phyloP scores from a whole-genome alignment of 805 yeast genomes.

The Lachancea cidri region DNA sequence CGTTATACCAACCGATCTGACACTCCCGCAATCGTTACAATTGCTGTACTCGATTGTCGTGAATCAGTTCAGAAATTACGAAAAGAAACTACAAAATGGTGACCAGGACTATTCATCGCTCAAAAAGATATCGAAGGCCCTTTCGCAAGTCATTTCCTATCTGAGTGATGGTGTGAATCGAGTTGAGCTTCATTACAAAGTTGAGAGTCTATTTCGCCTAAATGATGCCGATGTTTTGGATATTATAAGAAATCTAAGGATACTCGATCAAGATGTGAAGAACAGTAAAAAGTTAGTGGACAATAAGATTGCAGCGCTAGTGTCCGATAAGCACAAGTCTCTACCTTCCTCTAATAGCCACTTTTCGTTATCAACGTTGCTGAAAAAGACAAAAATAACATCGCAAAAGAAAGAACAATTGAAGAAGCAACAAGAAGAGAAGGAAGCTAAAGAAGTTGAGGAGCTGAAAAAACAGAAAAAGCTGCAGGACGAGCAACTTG shows the following conservation, averaged over 20 bases:
- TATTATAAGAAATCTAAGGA: conserved; percentile 23
- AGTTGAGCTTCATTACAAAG: conserved; percentile 13
- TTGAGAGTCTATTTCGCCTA: conserved; percentile 1
- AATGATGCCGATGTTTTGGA: conserved; percentile 13
- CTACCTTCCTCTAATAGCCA: conserved; percentile 3
- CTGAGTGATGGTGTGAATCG: conserved; percentile 23
- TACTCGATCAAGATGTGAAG: conserved; percentile 28
- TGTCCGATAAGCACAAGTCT: conserved; percentile 1
- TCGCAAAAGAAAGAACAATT: conserved; percentile 7
- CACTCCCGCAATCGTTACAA: conserved; percentile 26
- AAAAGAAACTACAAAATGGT: conserved; percentile 9
- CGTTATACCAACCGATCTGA: conserved; percentile 25
- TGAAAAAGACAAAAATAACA: conserved; percentile 7
- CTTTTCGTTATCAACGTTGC: conserved; percentile 6
- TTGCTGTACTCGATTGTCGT: conserved; percentile 26
- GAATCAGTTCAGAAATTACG: conserved; percentile 15
- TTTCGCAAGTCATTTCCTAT: conserved; percentile 19
- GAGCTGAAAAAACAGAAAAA: conserved; percentile 17
- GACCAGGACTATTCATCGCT: conserved; percentile 1
- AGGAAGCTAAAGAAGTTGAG: conserved; percentile 20
- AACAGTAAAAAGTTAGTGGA: conserved; percentile 8
- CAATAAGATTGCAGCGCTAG: conserved; percentile 6
- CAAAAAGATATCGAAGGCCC: conserved; percentile 11
- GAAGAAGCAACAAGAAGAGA: conserved; percentile 19
- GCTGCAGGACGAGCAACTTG: conserved; percentile 10